Percentiles rank a stretch among this genome's conserved stretches.
These are phyloP conservation scores for Anthracocystis walkeri DNA, from an alignment of 1,284 basidiomycete species.

Conservation along the genomic window DNA sequence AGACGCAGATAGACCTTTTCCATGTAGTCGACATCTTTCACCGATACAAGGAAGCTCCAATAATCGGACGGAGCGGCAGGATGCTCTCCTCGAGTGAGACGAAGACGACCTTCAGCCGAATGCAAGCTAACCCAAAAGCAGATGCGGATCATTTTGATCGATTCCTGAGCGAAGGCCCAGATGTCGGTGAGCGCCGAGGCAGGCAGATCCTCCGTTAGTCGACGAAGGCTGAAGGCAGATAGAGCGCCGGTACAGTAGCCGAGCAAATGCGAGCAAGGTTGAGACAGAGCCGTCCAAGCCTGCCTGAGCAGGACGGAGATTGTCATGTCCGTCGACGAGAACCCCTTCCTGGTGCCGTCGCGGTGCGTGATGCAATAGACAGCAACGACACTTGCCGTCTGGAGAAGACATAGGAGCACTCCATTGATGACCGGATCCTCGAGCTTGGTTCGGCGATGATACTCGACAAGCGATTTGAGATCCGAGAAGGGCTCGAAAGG, in stretches of 20 bases:
- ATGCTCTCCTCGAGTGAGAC: conserved; percentile 8
- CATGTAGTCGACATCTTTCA: conserved; percentile 13
- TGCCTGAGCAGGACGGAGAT: background rate
- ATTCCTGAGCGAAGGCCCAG: conserved; percentile 26
- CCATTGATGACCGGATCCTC: conserved; percentile 45
- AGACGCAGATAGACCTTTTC: conserved; percentile 16
- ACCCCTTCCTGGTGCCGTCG: background rate
- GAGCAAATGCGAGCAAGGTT: conserved; percentile 28
- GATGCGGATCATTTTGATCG: conserved; percentile 32
- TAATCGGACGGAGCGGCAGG: background rate
- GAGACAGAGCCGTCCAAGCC: conserved; percentile 25
- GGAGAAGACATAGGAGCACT: conserved; percentile 43
- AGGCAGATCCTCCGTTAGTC: conserved; percentile 4
- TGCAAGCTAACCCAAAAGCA: conserved; percentile 48
- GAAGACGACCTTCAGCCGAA: conserved; percentile 22
- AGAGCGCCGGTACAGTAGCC: conserved; percentile 47
- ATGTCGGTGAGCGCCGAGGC: conserved; percentile 6
- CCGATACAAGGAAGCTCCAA: conserved; percentile 39
- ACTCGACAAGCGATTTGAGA: conserved; percentile 21
- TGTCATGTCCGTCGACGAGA: background rate
- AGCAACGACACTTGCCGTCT: conserved; percentile 34
- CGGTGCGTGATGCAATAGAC: conserved; percentile 15
- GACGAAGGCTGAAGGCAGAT: conserved; percentile 28
- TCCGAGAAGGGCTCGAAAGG: conserved; percentile 34
- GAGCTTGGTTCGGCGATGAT: conserved; percentile 25